Evolutionary conservation across 2,329 filamentous ascomycete genomes (phyloP).

Genomic region (Plectosphaerella sp.): DNA sequence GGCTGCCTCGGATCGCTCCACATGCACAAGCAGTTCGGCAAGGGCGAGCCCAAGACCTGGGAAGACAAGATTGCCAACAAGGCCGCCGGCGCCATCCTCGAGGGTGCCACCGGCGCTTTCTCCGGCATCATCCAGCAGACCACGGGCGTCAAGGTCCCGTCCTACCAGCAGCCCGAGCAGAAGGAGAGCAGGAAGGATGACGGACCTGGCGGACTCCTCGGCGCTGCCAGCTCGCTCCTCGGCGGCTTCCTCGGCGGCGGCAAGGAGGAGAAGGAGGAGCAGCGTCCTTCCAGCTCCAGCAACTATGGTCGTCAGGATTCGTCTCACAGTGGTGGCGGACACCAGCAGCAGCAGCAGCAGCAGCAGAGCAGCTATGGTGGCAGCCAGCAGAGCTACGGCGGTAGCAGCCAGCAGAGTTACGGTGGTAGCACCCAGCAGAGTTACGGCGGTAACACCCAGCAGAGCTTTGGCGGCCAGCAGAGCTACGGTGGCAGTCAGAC

Average conservation of each 20-base stretch:
- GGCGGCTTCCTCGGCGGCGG: slow-evolving; percentile 53
- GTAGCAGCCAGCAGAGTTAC: slow-evolving; percentile 15
- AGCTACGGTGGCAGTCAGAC: slow-evolving; percentile 9
- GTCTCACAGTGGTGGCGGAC: slow-evolving; percentile 16
- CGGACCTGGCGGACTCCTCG: slow-evolving; percentile 65
- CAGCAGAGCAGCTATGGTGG: slow-evolving; percentile 16
- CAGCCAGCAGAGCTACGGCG: slow-evolving; percentile 14
- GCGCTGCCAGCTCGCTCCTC: slow-evolving; percentile 64
- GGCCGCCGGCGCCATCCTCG: slow-evolving; percentile 52
- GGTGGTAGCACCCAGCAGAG: slow-evolving; percentile 17
- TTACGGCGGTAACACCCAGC: slow-evolving; percentile 10
- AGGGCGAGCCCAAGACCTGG: slow-evolving; percentile 37
- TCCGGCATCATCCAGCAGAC: slow-evolving; percentile 41
- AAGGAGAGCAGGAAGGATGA: slow-evolving; percentile 30
- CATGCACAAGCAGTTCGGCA: slow-evolving; percentile 64
- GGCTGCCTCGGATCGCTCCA: slow-evolving; percentile 75
- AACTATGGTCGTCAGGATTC: slow-evolving; percentile 27
- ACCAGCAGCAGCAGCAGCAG: slow-evolving; percentile 19
- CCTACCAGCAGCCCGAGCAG: slow-evolving; percentile 20
- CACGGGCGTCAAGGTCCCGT: slow-evolving; percentile 36
- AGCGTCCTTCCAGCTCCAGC: slow-evolving; percentile 51
- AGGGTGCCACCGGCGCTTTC: slow-evolving; percentile 51
- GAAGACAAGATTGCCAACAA: slow-evolving; percentile 54
- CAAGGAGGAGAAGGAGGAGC: slow-evolving; percentile 48
- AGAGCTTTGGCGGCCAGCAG: slow-evolving; percentile 15